Evolutionary conservation across 306 rosid species (phyloP).

Genomic region (Myrica gale): DNA sequence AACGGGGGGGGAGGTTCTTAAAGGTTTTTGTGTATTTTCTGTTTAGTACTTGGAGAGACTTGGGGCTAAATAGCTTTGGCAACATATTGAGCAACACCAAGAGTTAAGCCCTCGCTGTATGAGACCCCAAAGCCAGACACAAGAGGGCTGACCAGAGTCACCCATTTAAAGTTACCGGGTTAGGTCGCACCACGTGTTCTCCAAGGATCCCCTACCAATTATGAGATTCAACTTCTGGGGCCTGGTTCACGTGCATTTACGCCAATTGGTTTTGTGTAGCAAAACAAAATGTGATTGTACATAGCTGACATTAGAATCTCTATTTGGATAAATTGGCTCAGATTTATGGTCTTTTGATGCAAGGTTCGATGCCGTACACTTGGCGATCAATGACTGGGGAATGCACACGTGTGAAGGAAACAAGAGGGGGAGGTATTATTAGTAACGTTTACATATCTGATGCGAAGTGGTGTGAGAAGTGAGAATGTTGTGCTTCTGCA

Average conservation of each 20-base stretch:
- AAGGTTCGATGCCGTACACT: neutral
- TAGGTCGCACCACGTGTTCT: constrained; percentile 26
- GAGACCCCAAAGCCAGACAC: constrained; percentile 28
- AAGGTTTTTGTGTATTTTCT: too few relatives aligned
- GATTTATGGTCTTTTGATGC: neutral
- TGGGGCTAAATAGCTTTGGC: too few relatives aligned
- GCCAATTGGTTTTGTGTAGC: constrained; percentile 31
- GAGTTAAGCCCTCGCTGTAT: constrained; percentile 24
- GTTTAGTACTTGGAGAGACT: too few relatives aligned
- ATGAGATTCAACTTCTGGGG: constrained; percentile 11
- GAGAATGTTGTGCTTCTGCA: constrained; percentile 17
- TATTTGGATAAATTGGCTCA: neutral
- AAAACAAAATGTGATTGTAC: neutral
- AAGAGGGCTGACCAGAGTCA: constrained; percentile 25
- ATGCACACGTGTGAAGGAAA: neutral
- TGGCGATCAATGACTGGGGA: neutral
- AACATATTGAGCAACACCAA: neutral
- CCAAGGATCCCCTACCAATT: constrained; percentile 4
- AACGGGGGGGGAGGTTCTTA: too few relatives aligned
- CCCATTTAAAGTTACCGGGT: neutral
- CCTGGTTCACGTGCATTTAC: constrained; percentile 29
- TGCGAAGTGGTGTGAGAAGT: neutral
- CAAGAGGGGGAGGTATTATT: neutral
- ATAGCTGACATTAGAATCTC: neutral
- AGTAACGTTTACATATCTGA: neutral